These are phyloP conservation scores for Tylopilus rubrobrunneus DNA, from an alignment of 768 basidiomycete genomes.

Conservation along the genomic window DNA sequence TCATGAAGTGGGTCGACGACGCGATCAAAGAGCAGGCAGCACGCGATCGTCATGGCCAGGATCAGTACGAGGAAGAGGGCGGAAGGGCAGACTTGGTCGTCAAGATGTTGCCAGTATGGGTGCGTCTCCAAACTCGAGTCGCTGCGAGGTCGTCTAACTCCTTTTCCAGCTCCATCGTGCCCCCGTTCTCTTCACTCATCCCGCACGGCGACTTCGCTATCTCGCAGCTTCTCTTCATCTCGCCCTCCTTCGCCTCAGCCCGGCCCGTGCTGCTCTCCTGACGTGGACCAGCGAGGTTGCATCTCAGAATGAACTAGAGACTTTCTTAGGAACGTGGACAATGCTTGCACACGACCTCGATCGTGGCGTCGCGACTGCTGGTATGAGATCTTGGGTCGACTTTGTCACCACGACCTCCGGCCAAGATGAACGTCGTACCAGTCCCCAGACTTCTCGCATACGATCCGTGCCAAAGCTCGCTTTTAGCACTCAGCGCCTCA, in stretches of 20 bases:
- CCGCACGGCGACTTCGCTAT: constrained; percentile 69
- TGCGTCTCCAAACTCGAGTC: constrained; percentile 36
- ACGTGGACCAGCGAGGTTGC: constrained; percentile 48
- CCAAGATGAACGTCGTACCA: background rate
- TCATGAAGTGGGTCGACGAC: constrained; percentile 63
- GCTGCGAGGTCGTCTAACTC: constrained; percentile 5
- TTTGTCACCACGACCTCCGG: constrained; percentile 19
- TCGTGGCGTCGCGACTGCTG: constrained; percentile 48
- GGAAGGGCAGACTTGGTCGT: constrained; percentile 34
- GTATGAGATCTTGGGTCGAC: constrained; percentile 52
- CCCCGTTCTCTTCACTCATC: constrained; percentile 76
- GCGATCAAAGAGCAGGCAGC: constrained; percentile 42
- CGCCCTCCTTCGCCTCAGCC: constrained; percentile 55
- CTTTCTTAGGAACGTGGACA: constrained; percentile 69
- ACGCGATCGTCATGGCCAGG: constrained; percentile 19
- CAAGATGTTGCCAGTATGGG: constrained; percentile 87
- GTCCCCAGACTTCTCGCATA: background rate
- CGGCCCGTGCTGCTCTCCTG: constrained; percentile 46
- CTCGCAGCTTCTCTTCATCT: constrained; percentile 60
- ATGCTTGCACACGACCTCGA: constrained; percentile 72
- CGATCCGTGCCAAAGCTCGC: constrained; percentile 19
- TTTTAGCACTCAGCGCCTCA: constrained; percentile 31
- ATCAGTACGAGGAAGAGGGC: constrained; percentile 1
- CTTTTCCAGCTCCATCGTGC: constrained; percentile 72
- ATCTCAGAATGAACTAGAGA: constrained; percentile 47